Evolutionary conservation across 805 yeast species (phyloP).

Genomic region (Lachancea dasiensis): DNA sequence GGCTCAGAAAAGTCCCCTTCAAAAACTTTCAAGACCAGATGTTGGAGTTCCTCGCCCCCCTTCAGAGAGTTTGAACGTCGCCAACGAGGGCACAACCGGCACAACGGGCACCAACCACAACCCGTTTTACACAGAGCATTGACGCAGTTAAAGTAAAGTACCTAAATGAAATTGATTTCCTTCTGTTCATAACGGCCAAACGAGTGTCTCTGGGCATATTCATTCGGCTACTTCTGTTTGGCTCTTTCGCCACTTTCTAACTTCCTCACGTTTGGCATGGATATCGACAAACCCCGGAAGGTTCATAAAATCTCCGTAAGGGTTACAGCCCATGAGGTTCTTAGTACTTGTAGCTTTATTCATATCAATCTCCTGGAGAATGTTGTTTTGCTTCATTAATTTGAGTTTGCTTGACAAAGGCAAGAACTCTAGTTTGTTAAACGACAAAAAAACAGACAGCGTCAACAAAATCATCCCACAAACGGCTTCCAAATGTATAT

Average conservation of each 20-base stretch:
- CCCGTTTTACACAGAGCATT: no score
- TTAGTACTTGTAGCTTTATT: constrained; percentile 29
- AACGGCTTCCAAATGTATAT: constrained; percentile 27
- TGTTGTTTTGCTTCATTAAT: constrained; percentile 17
- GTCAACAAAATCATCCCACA: constrained; percentile 22
- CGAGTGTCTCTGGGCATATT: no score
- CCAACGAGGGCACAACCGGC: background rate
- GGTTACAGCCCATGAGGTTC: constrained; percentile 25
- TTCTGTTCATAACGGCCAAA: background rate
- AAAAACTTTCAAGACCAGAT: background rate
- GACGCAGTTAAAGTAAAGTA: no score
- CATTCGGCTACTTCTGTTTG: background rate
- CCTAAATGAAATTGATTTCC: no score
- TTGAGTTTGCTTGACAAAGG: constrained; percentile 18
- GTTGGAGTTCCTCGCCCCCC: background rate
- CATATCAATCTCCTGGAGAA: constrained; percentile 26
- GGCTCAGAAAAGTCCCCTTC: constrained; percentile 3
- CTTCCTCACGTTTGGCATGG: constrained; percentile 20
- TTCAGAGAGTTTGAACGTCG: constrained; percentile 4
- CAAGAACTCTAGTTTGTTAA: constrained; percentile 20
- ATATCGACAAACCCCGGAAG: constrained; percentile 28
- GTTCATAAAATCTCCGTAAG: constrained; percentile 26
- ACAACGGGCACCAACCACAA: no score
- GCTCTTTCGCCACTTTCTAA: constrained; percentile 17
- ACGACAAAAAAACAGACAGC: constrained; percentile 23